phyloP scores from a whole-genome alignment of 768 basidiomycete species.

The Lactarius indigo region DNA sequence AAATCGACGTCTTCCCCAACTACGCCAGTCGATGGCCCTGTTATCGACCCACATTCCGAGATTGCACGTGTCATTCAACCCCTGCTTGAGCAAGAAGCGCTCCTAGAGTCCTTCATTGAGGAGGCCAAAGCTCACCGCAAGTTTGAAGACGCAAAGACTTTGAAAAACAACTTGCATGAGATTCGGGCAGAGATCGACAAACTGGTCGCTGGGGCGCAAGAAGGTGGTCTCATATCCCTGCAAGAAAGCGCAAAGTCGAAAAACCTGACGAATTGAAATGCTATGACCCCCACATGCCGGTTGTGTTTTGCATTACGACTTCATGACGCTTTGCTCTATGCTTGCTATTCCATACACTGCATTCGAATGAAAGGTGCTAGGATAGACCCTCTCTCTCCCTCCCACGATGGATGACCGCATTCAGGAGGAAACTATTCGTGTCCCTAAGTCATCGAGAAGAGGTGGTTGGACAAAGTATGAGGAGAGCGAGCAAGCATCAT shows the following conservation, averaged over 20 bases:
- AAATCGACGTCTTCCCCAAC: conserved; percentile 30
- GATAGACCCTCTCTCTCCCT: background rate
- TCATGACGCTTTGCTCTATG: conserved; percentile 7
- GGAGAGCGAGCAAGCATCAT: background rate
- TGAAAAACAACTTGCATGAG: conserved; percentile 77
- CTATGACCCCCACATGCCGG: conserved; percentile 1
- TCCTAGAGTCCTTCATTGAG: conserved; percentile 85
- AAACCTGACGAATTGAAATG: conserved; percentile 10
- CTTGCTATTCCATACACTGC: conserved; percentile 19
- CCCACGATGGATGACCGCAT: background rate
- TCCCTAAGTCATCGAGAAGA: background rate
- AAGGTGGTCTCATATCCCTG: conserved; percentile 9
- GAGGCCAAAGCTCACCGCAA: conserved; percentile 89
- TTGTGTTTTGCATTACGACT: conserved; percentile 8
- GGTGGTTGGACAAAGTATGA: background rate
- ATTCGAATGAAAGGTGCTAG: conserved; percentile 5
- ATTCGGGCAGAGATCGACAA: conserved; percentile 80
- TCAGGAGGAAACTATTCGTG: background rate
- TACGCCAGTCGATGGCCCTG: conserved; percentile 26
- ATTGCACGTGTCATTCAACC: conserved; percentile 78
- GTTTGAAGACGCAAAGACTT: conserved; percentile 90
- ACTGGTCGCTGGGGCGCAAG: conserved; percentile 42
- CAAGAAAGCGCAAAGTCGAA: conserved; percentile 9
- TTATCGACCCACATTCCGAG: conserved; percentile 61
- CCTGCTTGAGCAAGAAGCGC: conserved; percentile 88